Percentiles rank a stretch among this genome's conserved stretches.
Conservation (phyloP, 2,329 filamentous ascomycete genomes). For the Pseudogymnoascus sp. region DNA sequence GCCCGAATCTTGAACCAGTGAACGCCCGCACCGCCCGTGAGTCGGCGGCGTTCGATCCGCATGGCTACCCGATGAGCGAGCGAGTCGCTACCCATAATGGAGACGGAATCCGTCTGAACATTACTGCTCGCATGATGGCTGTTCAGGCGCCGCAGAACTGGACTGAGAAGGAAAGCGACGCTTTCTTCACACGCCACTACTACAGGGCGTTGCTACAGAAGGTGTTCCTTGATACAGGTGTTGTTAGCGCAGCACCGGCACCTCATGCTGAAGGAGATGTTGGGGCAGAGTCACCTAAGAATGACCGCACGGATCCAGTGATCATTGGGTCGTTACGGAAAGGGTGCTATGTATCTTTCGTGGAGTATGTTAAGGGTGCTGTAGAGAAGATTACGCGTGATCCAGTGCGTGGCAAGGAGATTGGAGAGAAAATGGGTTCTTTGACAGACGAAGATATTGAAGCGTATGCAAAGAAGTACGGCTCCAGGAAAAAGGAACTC, state of each 20-base stretch:
- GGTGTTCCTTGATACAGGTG: slow-evolving; percentile 78
- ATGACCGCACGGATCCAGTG: slow-evolving; percentile 64
- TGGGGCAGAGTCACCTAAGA: slow-evolving; percentile 36
- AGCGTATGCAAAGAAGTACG: slow-evolving; percentile 59
- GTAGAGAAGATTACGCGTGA: slow-evolving; percentile 63
- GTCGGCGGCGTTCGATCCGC: slow-evolving; percentile 67
- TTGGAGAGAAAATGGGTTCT: slow-evolving; percentile 56
- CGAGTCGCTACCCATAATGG: slow-evolving; percentile 51
- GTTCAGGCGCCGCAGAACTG: slow-evolving; percentile 93
- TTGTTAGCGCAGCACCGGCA: slow-evolving; percentile 49
- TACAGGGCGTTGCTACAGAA: slow-evolving; percentile 85
- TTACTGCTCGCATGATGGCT: slow-evolving; percentile 96
- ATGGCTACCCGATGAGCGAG: slow-evolving; percentile 89
- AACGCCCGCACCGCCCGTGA: slow-evolving; percentile 63
- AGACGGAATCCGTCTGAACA: slow-evolving; percentile 73
- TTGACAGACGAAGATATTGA: slow-evolving; percentile 71
- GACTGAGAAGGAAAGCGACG: slow-evolving; percentile 70
- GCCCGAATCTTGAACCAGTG: slow-evolving; percentile 58
- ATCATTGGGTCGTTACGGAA: slow-evolving; percentile 83
- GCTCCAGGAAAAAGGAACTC: slow-evolving; percentile 66
- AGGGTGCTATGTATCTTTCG: slow-evolving; percentile 66
- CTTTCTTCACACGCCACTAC: slow-evolving; percentile 88
- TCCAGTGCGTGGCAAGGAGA: slow-evolving; percentile 50
- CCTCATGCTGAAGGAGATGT: slow-evolving; percentile 13
- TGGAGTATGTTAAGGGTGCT: slow-evolving; percentile 72